phyloP scores from a whole-genome alignment of 2,329 filamentous ascomycete genomes.

The Aspergillus calidoustus region DNA sequence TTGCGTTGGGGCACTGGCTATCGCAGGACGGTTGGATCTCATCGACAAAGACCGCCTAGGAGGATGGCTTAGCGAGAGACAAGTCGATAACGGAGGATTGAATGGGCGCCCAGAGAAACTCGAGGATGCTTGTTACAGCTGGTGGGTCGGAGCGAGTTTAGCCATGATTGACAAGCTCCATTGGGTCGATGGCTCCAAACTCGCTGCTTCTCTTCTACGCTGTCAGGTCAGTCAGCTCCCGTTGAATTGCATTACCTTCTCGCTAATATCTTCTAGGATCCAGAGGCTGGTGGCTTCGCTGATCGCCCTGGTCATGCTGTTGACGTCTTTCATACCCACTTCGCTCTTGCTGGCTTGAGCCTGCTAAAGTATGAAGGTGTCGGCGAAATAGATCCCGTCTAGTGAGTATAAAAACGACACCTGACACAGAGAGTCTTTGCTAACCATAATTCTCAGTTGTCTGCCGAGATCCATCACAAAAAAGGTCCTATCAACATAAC shows the following conservation, averaged over 20 bases:
- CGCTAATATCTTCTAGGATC: conserved; percentile 59
- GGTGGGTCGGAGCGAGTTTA: conserved; percentile 95
- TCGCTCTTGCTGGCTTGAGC: conserved; percentile 86
- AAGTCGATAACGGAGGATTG: conserved; percentile 82
- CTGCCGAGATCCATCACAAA: conserved; percentile 72
- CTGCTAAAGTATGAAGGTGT: conserved; percentile 78
- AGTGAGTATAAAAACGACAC: conserved; percentile 57
- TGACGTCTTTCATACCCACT: conserved; percentile 94
- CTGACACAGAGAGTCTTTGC: background rate
- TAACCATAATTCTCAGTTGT: conserved; percentile 54
- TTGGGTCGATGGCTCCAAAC: conserved; percentile 87
- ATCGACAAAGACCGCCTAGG: conserved; percentile 82
- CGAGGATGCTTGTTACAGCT: conserved; percentile 97
- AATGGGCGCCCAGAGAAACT: conserved; percentile 95
- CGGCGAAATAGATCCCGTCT: conserved; percentile 82
- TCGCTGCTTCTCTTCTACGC: conserved; percentile 79
- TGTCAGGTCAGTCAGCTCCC: conserved; percentile 66
- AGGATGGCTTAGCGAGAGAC: conserved; percentile 90
- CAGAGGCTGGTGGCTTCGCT: conserved; percentile 80
- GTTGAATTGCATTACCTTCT: background rate
- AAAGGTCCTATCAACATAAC: conserved; percentile 56
- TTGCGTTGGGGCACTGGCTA: conserved; percentile 83
- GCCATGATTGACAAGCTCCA: conserved; percentile 85
- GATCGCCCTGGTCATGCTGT: conserved; percentile 94
- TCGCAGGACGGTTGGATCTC: conserved; percentile 79